Evolutionary conservation across 2,329 filamentous ascomycete genomes (phyloP), one percentile per base, ranked within the genome.

Genomic region (Arthrobotrys conoides): DNA sequence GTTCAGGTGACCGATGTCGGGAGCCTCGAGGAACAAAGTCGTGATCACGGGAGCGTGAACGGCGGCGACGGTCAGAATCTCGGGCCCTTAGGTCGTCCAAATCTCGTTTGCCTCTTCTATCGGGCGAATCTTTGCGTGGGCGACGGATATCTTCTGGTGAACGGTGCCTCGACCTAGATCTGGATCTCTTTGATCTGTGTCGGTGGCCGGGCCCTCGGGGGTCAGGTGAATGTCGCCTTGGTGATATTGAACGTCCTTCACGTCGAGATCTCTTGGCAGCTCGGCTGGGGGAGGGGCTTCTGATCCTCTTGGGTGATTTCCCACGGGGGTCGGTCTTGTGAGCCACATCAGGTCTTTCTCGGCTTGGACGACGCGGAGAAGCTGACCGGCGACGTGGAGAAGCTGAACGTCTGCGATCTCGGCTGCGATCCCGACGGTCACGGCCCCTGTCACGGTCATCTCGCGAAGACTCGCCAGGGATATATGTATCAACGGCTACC

Each of bases 221-320:
- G 18, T 77, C 66, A 12, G 73, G 73, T 6, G 73, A 77, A 16
- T 64, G 66, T 14, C 67, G 73, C 44, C 73, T 67, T 9, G 67
- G 73, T 20, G 73, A 77, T 38, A 67, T 59, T 33, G 73, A 71
- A 22, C 72, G 46, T 18, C 44, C 64, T 53, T 77, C 73, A 46
- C 67, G 73, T 66, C 67, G 33, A 8, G 66, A 77, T 27, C 73
- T 65, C 33, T 77, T 77, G 2, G 73, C 59, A 12, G 73, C 41
- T 38, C 57, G 66, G 53, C 65, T 63, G 33, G 73, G 73, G 14
- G 73, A 77, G 5, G 44, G 46, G 22, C 73, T 77, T 24, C 67
- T 53, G 33, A 77, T 61, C 27, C 73, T 67, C 24, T 77, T 77
- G 18, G 73, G 73, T 3, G 73, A 77, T 46, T 77, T 77, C 1